A percentile compares a stretch with the other conserved stretches of the same genome.
These are phyloP conservation scores for Aulographum hederae DNA, from an alignment of 2,329 filamentous ascomycete species.

Conservation along the genomic window DNA sequence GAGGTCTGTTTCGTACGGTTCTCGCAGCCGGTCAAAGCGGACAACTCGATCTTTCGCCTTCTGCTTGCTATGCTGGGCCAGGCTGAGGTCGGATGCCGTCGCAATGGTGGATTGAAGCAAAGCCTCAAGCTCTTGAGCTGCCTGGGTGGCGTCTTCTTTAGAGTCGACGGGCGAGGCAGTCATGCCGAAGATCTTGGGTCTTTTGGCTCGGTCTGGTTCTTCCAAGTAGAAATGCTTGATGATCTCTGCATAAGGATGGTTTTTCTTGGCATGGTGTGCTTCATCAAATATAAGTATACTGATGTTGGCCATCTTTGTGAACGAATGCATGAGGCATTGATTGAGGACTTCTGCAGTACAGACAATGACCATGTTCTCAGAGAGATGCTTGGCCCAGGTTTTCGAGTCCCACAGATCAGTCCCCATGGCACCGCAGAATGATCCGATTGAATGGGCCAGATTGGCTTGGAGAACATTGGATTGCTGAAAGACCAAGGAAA, in stretches of 20 bases:
- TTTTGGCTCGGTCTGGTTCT: constrained; percentile 22
- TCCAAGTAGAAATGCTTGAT: constrained; percentile 69
- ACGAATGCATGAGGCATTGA: constrained; percentile 60
- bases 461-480: constrained; percentile 66
- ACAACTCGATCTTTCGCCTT: constrained; percentile 41
- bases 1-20: constrained; percentile 45
- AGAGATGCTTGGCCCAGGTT: constrained; percentile 39
- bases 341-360: constrained; percentile 81
- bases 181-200: constrained; percentile 83
- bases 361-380: constrained; percentile 64
- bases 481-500: constrained; percentile 82
- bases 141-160: constrained; percentile 47
- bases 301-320: constrained; percentile 63
- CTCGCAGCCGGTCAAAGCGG: constrained; percentile 32
- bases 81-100: constrained; percentile 45
- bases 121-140: constrained; percentile 53
- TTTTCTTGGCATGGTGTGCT: constrained; percentile 88
- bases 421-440: constrained; percentile 55
- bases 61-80: constrained; percentile 40
- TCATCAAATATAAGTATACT: constrained; percentile 92
- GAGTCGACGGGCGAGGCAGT: constrained; percentile 89
- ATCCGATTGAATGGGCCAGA: constrained; percentile 54
- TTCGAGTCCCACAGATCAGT: constrained; percentile 35
- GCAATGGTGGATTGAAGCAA: constrained; percentile 70
- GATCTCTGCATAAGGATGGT: constrained; percentile 75